Percentiles rank a stretch among this genome's conserved stretches.
Evolutionary conservation across 345 rosid genomes (phyloP).

Genomic region (Dipteronia sinensis): DNA sequence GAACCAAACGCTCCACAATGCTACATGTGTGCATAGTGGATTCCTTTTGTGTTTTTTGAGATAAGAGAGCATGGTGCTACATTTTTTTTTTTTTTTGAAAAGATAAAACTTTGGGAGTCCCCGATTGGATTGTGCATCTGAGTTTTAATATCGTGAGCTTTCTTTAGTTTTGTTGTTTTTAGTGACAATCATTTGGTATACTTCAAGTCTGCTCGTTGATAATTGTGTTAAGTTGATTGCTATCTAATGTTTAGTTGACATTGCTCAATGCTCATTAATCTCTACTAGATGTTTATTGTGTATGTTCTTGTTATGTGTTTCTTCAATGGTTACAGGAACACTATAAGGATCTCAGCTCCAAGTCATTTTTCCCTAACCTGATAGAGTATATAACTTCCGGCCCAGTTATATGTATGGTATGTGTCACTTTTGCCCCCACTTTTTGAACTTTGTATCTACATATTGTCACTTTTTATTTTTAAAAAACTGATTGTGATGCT

Average conservation of each 20-base stretch:
- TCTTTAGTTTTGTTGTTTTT: neutral
- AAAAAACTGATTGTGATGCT: constrained; percentile 18
- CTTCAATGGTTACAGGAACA: constrained; percentile 60
- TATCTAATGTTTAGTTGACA: neutral
- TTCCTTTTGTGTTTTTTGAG: too few relatives aligned
- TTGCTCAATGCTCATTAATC: neutral
- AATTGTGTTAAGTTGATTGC: neutral
- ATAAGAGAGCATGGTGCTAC: neutral
- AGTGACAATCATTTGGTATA: neutral
- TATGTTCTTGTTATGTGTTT: neutral
- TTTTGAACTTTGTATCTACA: neutral
- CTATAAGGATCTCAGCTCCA: constrained; percentile 85
- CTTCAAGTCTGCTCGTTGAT: neutral
- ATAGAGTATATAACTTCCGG: constrained; percentile 90
- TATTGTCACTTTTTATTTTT: neutral
- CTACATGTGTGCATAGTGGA: too few relatives aligned
- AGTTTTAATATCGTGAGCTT: neutral
- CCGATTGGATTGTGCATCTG: neutral
- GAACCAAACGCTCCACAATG: too few relatives aligned
- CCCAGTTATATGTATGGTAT: constrained; percentile 95
- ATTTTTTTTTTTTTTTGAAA: neutral
- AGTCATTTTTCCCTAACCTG: constrained; percentile 81
- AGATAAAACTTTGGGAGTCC: neutral
- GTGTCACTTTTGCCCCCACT: constrained; percentile 8
- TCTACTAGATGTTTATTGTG: neutral